Evolutionary conservation across 2,329 filamentous ascomycete species (phyloP).

Genomic region (Apiospora phragmitis): DNA sequence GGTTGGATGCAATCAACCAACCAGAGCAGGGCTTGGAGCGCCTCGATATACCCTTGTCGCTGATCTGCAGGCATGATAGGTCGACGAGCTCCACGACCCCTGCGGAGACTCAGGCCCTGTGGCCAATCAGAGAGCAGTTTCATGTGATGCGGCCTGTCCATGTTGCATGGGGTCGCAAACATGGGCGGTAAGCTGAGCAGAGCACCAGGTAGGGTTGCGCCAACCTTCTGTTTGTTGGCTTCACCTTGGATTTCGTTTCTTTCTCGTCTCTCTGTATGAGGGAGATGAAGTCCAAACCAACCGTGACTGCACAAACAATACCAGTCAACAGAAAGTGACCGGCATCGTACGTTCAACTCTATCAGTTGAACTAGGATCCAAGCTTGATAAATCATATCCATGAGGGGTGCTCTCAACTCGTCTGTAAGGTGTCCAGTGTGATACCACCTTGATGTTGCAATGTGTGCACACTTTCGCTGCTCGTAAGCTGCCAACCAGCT

Average conservation of each 20-base stretch:
- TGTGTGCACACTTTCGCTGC: background rate
- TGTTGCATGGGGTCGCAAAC: conserved; percentile 36
- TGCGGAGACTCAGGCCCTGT: conserved; percentile 22
- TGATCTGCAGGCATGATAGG: conserved; percentile 37
- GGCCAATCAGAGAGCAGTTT: conserved; percentile 39
- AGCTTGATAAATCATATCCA: background rate
- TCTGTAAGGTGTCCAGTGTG: background rate
- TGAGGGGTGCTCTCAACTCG: background rate
- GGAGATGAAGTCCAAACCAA: background rate
- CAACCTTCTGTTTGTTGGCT: conserved; percentile 12
- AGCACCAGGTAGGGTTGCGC: background rate
- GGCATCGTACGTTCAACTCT: background rate
- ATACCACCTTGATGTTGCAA: background rate
- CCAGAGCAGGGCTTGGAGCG: conserved; percentile 26
- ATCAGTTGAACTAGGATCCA: background rate
- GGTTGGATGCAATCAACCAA: conserved; percentile 28
- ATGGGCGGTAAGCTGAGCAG: conserved; percentile 44
- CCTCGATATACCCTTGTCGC: conserved; percentile 27
- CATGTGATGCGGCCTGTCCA: conserved; percentile 41
- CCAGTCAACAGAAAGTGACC: background rate
- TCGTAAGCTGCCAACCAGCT: background rate
- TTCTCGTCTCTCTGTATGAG: background rate
- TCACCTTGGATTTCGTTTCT: conserved; percentile 15
- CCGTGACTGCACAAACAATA: background rate
- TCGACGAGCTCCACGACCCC: conserved; percentile 23